These are phyloP conservation scores for Candida nanaspora DNA, from an alignment of 805 yeast species.

Conservation along the genomic window DNA sequence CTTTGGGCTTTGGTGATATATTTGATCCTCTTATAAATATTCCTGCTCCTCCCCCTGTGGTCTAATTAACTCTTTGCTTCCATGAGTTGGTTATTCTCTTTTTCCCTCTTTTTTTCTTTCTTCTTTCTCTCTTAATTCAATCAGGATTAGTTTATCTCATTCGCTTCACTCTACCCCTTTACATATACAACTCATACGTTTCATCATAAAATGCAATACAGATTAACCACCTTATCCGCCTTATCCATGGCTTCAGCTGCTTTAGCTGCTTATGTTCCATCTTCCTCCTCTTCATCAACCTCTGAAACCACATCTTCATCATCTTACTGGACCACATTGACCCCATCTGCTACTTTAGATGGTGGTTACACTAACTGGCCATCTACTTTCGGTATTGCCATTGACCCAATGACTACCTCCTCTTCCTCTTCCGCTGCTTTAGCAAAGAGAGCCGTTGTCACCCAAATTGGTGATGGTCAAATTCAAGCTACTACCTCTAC, in stretches of 20 bases:
- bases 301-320: conserved; percentile 56
- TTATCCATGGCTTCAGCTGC: neutral
- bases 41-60: neutral
- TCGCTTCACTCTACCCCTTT: neutral
- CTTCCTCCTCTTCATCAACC: conserved; percentile 45
- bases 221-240: too few species aligned
- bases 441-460: conserved; percentile 27
- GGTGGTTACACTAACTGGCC: conserved; percentile 48
- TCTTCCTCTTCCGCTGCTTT: conserved; percentile 22
- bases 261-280: conserved; percentile 48
- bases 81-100: too few species aligned
- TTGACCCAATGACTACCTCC: conserved; percentile 38
- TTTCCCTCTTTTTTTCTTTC: neutral
- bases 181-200: neutral
- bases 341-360: conserved; percentile 46
- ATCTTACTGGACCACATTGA: conserved; percentile 63
- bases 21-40: neutral
- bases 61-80: too few species aligned
- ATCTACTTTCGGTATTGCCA: conserved; percentile 63
- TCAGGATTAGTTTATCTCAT: neutral
- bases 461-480: conserved; percentile 43
- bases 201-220: conserved; percentile 2
- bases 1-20: neutral
- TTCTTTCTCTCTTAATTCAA: neutral
- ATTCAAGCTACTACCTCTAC: conserved; percentile 27